Conservation (phyloP, 345 rosid genomes). For the Camelina sativa region DNA sequence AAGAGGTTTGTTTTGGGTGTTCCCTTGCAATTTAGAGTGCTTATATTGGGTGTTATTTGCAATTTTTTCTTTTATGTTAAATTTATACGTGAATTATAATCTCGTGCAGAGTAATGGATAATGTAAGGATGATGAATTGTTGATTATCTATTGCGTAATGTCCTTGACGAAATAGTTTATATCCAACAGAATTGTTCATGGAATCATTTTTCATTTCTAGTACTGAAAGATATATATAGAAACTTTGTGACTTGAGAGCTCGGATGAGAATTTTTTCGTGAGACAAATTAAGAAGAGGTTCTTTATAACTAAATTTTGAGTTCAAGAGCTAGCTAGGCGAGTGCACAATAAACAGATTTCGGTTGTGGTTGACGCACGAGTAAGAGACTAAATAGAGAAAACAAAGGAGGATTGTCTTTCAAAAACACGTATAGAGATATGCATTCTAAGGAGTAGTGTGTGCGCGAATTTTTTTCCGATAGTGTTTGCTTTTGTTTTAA, state of each 20-base stretch:
- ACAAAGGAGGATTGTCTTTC: not conserved
- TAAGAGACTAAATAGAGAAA: not conserved
- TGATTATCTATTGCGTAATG: not conserved
- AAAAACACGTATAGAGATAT: not conserved
- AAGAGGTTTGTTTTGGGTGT: constrained; percentile 18
- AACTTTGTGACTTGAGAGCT: not conserved
- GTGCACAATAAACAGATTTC: not conserved
- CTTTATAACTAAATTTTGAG: not conserved
- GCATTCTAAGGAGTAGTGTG: not conserved
- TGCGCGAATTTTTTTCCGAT: not conserved
- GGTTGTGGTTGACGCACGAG: not conserved
- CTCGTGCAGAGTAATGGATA: not conserved
- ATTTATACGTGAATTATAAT: not conserved
- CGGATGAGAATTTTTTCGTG: not conserved
- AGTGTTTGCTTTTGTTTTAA: not conserved
- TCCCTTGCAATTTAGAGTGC: constrained; percentile 17
- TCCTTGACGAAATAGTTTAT: not conserved
- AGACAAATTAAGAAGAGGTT: not conserved
- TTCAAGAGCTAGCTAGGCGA: not conserved
- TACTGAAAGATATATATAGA: too few relatives aligned
- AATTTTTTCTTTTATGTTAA: not conserved
- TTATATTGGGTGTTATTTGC: constrained; percentile 10
- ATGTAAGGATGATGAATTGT: constrained; percentile 10
- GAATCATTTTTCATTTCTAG: too few relatives aligned
- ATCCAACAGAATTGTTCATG: not conserved